Evolutionary conservation across 176 grass and related monocot genomes (phyloP).

Genomic region (Aegilops tauschii): DNA sequence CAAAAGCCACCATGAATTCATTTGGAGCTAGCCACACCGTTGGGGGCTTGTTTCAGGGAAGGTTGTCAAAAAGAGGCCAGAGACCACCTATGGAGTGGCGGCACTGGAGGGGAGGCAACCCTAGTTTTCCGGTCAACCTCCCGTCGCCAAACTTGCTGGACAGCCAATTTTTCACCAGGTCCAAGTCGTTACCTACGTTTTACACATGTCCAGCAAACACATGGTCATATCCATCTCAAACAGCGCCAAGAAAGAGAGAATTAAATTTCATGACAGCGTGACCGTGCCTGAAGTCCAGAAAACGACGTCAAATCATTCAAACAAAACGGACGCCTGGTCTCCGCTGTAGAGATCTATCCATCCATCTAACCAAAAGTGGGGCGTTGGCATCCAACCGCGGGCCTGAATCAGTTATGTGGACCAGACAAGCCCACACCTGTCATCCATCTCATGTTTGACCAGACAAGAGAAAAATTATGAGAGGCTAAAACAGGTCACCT

Average conservation of each 20-base stretch:
- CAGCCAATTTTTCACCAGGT: too few species aligned
- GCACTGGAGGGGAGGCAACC: too few species aligned
- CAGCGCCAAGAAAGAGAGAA: not conserved
- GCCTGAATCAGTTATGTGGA: not conserved
- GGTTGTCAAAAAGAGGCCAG: not conserved
- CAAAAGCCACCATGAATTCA: too few species aligned
- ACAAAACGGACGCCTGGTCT: not conserved
- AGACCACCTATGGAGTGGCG: too few species aligned
- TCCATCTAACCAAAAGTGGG: too few species aligned
- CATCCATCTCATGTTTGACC: not conserved
- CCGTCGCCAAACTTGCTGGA: too few species aligned
- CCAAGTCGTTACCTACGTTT: not conserved
- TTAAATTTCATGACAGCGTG: not conserved
- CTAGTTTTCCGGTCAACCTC: not conserved
- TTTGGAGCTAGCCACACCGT: too few species aligned
- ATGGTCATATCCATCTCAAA: not conserved
- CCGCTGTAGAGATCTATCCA: not conserved
- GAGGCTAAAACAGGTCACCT: not conserved
- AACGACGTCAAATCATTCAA: not conserved
- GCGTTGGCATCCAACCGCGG: too few species aligned
- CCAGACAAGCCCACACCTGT: not conserved
- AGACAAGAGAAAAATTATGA: not conserved
- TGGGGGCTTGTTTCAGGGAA: too few species aligned
- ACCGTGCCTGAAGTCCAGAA: not conserved
- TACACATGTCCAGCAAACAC: not conserved